Evolutionary conservation across 73 alveolate species (phyloP).

Genomic region (Paramecium tetraurelia): DNA sequence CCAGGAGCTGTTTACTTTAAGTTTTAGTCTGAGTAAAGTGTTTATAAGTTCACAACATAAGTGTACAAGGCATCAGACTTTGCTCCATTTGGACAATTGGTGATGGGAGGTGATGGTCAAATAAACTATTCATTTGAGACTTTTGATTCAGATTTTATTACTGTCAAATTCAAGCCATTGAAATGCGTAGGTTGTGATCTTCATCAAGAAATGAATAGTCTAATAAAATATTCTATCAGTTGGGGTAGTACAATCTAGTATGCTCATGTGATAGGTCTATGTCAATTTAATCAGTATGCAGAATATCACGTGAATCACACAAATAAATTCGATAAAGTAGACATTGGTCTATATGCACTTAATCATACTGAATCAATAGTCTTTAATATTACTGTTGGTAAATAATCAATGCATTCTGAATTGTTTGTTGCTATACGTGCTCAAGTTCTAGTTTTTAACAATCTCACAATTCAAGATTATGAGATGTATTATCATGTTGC

Average conservation of each 20-base stretch:
- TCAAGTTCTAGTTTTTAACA: not conserved
- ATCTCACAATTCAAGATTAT: not conserved
- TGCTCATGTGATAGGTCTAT: not conserved
- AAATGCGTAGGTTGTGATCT: not conserved
- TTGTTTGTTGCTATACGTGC: not conserved
- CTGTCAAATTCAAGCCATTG: not conserved
- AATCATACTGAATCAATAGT: not conserved
- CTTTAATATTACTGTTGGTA: not conserved
- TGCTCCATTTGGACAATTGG: not conserved
- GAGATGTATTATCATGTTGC: not conserved
- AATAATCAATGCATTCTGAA: not conserved
- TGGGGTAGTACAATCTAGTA: not conserved
- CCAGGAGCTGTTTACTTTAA: not conserved
- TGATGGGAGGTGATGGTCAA: conserved; percentile 10
- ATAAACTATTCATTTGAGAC: not conserved
- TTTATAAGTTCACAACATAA: not conserved
- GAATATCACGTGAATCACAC: not conserved
- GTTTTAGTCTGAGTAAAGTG: not conserved
- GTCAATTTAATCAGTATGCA: not conserved
- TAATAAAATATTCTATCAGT: not conserved
- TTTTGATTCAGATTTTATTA: not conserved
- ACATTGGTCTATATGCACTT: not conserved
- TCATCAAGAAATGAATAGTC: not conserved
- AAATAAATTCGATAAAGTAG: not conserved
- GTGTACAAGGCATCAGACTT: not conserved